Evolutionary conservation across 441 rosid species (phyloP).

Genomic region (Pelargonium fulgidum): DNA sequence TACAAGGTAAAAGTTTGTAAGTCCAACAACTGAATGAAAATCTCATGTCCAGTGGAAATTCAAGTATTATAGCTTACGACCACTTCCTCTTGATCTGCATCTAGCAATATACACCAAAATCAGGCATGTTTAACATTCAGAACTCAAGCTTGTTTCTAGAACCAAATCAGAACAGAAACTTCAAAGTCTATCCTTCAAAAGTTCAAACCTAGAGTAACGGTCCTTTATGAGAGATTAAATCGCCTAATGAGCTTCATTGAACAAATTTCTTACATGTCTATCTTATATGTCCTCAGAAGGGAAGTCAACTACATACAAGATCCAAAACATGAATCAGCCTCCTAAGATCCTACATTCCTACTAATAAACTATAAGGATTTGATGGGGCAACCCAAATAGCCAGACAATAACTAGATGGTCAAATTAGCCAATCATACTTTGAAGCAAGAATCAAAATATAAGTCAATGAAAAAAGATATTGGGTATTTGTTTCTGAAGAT

Average conservation of each 20-base stretch:
- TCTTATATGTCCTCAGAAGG: not conserved
- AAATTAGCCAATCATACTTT: conserved; percentile 2
- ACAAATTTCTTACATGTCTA: not conserved
- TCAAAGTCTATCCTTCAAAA: too few species aligned
- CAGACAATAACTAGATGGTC: not conserved
- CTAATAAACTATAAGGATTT: not conserved
- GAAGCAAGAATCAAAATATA: not conserved
- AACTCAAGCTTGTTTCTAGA: not conserved
- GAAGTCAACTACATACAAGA: not conserved
- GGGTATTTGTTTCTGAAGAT: too few species aligned
- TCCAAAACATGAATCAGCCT: not conserved
- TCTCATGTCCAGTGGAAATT: not conserved
- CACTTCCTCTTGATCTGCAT: too few species aligned
- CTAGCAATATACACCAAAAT: not conserved
- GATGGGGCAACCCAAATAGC: not conserved
- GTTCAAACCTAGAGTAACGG: not conserved
- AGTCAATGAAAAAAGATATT: too few species aligned
- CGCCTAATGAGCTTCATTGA: not conserved
- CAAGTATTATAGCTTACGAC: not conserved
- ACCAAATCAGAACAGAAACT: not conserved
- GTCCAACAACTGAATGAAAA: too few species aligned
- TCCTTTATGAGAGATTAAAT: not conserved
- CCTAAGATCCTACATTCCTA: not conserved
- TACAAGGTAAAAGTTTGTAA: too few species aligned
- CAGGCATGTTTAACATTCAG: not conserved